phyloP scores from a whole-genome alignment of 208 protist genomes.

The Leishmania turanica region DNA sequence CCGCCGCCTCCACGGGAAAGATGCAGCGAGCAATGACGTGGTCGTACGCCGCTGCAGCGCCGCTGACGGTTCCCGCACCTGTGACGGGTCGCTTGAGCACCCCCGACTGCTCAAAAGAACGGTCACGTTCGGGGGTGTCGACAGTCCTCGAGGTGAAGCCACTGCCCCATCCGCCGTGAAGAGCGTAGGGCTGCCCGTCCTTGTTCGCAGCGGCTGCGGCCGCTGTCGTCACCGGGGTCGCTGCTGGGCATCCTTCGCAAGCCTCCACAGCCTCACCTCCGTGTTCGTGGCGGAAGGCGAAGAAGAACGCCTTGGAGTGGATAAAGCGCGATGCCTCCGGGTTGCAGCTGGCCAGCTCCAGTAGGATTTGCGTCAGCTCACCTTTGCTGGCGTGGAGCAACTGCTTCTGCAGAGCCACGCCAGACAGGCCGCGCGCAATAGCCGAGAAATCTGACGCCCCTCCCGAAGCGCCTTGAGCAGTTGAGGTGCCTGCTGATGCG shows the following conservation, averaged over 20 bases:
- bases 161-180: not conserved
- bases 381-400: conserved; percentile 52
- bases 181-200: not conserved
- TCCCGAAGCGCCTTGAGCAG: not conserved
- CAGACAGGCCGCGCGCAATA: conserved; percentile 15
- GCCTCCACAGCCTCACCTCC: not conserved
- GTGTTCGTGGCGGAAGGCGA: conserved; percentile 52
- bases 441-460: not conserved
- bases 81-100: not conserved
- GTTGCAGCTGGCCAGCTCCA: conserved; percentile 73
- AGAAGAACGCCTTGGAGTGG: conserved; percentile 65
- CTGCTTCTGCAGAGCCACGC: conserved; percentile 54
- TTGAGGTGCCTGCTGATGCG: not conserved
- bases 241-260: not conserved
- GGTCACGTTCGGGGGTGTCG: not conserved
- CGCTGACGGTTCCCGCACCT: not conserved
- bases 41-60: not conserved
- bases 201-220: not conserved
- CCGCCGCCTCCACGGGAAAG: conserved; percentile 13
- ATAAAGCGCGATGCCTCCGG: conserved; percentile 66
- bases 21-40: conserved; percentile 31
- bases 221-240: not conserved
- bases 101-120: not conserved
- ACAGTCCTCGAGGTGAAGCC: not conserved
- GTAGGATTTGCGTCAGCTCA: conserved; percentile 72